Percentiles rank a stretch among this genome's conserved stretches.
phyloP scores from a whole-genome alignment of 2,329 filamentous ascomycete genomes.

The Cladophialophora yegresii region DNA sequence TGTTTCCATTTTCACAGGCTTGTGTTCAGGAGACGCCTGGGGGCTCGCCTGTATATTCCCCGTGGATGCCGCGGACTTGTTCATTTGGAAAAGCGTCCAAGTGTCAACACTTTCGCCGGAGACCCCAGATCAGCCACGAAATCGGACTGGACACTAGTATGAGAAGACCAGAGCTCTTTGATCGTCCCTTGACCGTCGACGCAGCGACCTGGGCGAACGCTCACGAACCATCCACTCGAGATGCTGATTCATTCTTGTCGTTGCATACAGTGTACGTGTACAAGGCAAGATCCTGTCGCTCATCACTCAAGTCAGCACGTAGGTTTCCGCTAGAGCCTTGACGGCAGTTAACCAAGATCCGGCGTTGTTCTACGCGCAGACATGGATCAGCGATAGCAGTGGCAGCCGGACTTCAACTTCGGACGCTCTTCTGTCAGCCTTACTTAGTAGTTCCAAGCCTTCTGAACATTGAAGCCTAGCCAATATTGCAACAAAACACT shows the following conservation, averaged over 20 bases:
- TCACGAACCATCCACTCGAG: too few species aligned
- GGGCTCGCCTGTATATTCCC: neutral
- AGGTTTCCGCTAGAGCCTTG: too few species aligned
- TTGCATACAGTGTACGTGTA: too few species aligned
- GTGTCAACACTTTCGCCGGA: conserved; percentile 10
- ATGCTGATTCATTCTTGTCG: too few species aligned
- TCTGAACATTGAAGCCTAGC: neutral
- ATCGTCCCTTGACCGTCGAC: conserved; percentile 5
- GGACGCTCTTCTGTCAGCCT: neutral
- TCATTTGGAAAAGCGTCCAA: neutral
- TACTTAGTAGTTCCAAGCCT: neutral
- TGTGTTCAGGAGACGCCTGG: neutral
- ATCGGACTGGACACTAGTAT: too few species aligned
- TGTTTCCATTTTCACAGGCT: neutral
- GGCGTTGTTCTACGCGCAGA: conserved; percentile 2
- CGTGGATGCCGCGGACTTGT: conserved; percentile 3
- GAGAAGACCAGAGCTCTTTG: conserved; percentile 1
- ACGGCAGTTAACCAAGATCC: neutral
- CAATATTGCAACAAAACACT: neutral
- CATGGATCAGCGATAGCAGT: conserved; percentile 1
- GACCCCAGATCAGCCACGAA: neutral
- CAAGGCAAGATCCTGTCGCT: too few species aligned
- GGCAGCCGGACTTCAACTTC: neutral
- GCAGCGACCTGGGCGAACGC: neutral
- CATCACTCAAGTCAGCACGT: too few species aligned